These are phyloP conservation scores for Croton setiger DNA, from an alignment of 441 rosid species.

Conservation along the genomic window DNA sequence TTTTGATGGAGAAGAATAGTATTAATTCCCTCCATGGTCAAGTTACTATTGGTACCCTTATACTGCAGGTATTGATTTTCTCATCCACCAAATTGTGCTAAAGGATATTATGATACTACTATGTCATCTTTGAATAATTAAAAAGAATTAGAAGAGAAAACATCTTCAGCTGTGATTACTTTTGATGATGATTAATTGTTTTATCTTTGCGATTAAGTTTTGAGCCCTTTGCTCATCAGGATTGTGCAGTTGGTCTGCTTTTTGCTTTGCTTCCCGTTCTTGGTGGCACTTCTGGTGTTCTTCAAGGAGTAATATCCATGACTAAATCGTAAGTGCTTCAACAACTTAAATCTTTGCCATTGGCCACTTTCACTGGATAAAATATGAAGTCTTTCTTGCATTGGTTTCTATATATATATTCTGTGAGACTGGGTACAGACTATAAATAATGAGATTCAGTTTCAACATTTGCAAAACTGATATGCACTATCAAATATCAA, in stretches of 20 bases:
- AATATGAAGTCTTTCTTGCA: neutral
- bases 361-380: neutral
- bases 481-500: neutral
- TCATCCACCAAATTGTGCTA: conserved; percentile 14
- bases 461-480: neutral
- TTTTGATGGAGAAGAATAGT: conserved; percentile 92
- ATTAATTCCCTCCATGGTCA: conserved; percentile 91
- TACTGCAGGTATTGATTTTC: conserved; percentile 69
- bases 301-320: conserved; percentile 90
- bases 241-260: conserved; percentile 95
- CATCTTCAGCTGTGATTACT: neutral
- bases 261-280: conserved; percentile 98
- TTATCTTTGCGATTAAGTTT: conserved; percentile 19
- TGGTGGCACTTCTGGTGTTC: conserved; percentile 90
- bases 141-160: neutral
- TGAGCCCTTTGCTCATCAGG: conserved; percentile 49
- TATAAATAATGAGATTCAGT: neutral
- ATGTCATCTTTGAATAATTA: neutral
- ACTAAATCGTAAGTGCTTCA: conserved; percentile 71
- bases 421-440: neutral
- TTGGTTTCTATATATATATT: neutral
- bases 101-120: neutral
- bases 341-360: conserved; percentile 8
- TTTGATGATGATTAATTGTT: conserved; percentile 14
- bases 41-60: conserved; percentile 90